Percentiles rank a stretch among this genome's conserved stretches.
These are phyloP conservation scores for Neoascochyta sp. DNA, from an alignment of 2,329 filamentous ascomycete genomes.

Conservation along the genomic window DNA sequence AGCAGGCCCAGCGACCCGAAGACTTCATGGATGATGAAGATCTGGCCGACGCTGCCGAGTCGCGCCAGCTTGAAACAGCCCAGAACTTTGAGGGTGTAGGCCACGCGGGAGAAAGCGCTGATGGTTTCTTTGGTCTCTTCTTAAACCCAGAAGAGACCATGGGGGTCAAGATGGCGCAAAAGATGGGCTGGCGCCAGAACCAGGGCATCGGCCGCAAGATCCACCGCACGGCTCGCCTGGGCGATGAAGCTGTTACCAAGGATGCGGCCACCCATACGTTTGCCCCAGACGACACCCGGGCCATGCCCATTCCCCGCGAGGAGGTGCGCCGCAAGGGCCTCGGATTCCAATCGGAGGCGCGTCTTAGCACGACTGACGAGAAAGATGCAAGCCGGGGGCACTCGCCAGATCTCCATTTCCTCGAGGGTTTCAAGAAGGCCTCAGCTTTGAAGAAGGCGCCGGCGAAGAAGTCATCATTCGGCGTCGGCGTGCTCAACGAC, in stretches of 20 bases:
- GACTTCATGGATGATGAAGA: slow-evolving; percentile 99
- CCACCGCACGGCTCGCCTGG: slow-evolving; percentile 67
- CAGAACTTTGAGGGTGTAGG: slow-evolving; percentile 74
- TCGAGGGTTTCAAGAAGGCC: slow-evolving; percentile 18
- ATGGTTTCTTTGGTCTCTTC: slow-evolving; percentile 68
- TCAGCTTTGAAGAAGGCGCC: slow-evolving; percentile 34
- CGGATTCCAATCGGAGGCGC: slow-evolving; percentile 60
- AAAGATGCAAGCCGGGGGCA: slow-evolving; percentile 13
- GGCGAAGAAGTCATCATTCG: slow-evolving; percentile 69
- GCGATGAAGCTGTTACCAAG: slow-evolving; percentile 43
- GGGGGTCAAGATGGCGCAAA: slow-evolving; percentile 77
- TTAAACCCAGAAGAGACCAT: slow-evolving; percentile 73
- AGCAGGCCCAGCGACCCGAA: slow-evolving; percentile 65
- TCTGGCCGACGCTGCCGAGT: slow-evolving; percentile 77
- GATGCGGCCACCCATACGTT: slow-evolving; percentile 63
- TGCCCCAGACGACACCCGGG: slow-evolving; percentile 73
- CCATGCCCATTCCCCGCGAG: slow-evolving; percentile 65
- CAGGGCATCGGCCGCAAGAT: slow-evolving; percentile 90
- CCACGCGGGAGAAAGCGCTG: slow-evolving; percentile 54
- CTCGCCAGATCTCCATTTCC: slow-evolving; percentile 20
- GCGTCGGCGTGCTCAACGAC: slow-evolving; percentile 85
- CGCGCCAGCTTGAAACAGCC: slow-evolving; percentile 68
- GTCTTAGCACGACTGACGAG: slow-evolving; percentile 42
- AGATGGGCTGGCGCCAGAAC: slow-evolving; percentile 94
- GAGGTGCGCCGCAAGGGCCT: slow-evolving; percentile 64